Evolutionary conservation across 805 yeast species (phyloP), one percentile per base, ranked within the genome.

Genomic region (Candida mattraensis): DNA sequence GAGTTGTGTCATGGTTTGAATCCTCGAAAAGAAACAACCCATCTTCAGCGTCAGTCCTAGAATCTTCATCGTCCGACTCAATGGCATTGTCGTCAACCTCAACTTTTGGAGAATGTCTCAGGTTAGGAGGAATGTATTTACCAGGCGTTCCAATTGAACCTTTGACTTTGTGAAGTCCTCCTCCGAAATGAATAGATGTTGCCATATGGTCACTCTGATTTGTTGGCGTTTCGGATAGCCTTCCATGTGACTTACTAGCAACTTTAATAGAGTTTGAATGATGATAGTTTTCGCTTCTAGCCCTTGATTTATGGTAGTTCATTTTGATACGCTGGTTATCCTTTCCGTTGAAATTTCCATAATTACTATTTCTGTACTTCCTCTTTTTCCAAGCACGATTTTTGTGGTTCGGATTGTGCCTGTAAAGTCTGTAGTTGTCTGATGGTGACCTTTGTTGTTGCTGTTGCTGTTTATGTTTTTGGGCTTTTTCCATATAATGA

Each of bases 71-170:
- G 17, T 56, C 59, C 2, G 51, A 60, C 26, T 44, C 48, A 16
- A 50, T 28, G 1, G 51, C 55, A 10, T 28, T 31, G 18, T 53
- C 53, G 7, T 42, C 52, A 13, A 41, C 13, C 13, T 46, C 48
- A 8, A 45, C 28, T 26, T 45, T 51, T 6, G 80, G 72, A 0
- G 76, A 72, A 4, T 33, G 44, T 54, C 88, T 69, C 45, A 81
- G 63, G 50, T 74, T 80, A n/a, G 88, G 88, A 14, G 89, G 89
- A 24, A 83, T 64, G 48, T 83, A 82, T 53, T 77, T 80, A 3
- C 84, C 84, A 24, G 67, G 60, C 5, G 71, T 45, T 25, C 55
- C 53, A 14, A 50, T 26, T 7, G 54, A 47, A 24, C 56, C 48
- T n/a, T 50, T 44, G 21, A 39, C 36, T n/a, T 37, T 41, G n/a